phyloP scores from a whole-genome alignment of 768 basidiomycete species.

The Russula abietina region DNA sequence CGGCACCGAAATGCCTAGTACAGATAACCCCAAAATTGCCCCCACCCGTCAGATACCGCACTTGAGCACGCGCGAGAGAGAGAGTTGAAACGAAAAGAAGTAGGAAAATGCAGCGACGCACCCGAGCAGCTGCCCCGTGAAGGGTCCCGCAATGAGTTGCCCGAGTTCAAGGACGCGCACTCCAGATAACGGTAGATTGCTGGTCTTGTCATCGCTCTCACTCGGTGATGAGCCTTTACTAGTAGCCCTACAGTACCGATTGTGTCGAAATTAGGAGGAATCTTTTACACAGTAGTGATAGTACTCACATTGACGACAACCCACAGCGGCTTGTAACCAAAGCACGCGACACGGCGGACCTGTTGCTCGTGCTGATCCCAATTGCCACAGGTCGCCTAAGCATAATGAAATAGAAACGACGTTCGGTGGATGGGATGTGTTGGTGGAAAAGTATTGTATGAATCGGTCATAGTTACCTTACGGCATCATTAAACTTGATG shows the following conservation, averaged over 20 bases:
- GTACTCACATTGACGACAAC: neutral
- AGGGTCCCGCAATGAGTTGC: slow-evolving; percentile 66
- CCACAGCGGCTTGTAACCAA: neutral
- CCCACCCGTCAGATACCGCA: neutral
- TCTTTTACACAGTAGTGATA: neutral
- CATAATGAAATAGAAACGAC: neutral
- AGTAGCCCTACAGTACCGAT: neutral
- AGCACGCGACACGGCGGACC: neutral
- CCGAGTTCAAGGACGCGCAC: slow-evolving; percentile 64
- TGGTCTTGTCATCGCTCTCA: neutral
- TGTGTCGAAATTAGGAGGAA: neutral
- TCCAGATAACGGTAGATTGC: slow-evolving; percentile 37
- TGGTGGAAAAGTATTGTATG: too few relatives aligned
- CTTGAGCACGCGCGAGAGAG: neutral
- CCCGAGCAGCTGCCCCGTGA: slow-evolving; percentile 68
- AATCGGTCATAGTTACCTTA: too few relatives aligned
- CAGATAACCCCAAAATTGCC: neutral
- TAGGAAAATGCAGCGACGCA: slow-evolving; percentile 29
- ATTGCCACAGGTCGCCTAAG: neutral
- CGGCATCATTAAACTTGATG: too few relatives aligned
- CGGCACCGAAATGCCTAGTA: slow-evolving; percentile 40
- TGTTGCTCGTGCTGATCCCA: neutral
- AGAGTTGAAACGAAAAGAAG: neutral
- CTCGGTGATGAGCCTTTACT: neutral
- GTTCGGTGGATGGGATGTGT: neutral